A percentile compares a stretch with the other conserved stretches of the same genome.
Evolutionary conservation across 371 early-diverging fungal genomes (phyloP).

Genomic region (Apophysomyces variabilis): DNA sequence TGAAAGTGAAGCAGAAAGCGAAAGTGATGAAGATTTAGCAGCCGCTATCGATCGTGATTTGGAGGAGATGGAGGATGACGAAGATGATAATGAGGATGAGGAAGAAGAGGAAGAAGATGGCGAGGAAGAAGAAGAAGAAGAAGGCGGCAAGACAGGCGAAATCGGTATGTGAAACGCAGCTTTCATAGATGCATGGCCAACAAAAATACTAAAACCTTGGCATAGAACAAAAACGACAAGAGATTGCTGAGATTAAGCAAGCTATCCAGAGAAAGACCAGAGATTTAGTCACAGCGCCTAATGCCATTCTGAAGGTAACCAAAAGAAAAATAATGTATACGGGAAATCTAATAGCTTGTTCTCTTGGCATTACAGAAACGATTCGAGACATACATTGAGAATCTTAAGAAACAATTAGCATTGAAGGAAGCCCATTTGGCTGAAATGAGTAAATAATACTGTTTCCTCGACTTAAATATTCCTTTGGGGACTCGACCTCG

Average conservation of each 20-base stretch:
- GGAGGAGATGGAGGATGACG: conserved; percentile 51
- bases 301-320: conserved; percentile 53
- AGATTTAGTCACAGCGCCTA: conserved; percentile 49
- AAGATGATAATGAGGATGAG: conserved; percentile 42
- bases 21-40: conserved; percentile 52
- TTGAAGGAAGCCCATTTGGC: conserved; percentile 51
- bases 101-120: conserved; percentile 50
- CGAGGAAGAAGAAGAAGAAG: conserved; percentile 42
- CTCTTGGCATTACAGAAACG: conserved; percentile 36
- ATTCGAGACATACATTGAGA: conserved; percentile 48
- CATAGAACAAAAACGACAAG: conserved; percentile 57
- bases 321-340: background rate
- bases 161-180: conserved; percentile 27
- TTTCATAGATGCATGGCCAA: no score
- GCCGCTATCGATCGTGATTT: conserved; percentile 54
- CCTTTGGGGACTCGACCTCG: no score
- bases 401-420: conserved; percentile 46
- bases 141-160: conserved; percentile 43
- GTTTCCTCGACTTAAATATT: no score
- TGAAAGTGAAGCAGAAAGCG: conserved; percentile 49
- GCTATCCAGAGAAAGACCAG: conserved; percentile 49
- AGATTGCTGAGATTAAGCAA: conserved; percentile 52
- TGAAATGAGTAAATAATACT: conserved; percentile 40
- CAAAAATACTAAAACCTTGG: no score
- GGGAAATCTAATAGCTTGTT: background rate